Conservation (phyloP, 257 asterid species). For the Sherardia arvensis region DNA sequence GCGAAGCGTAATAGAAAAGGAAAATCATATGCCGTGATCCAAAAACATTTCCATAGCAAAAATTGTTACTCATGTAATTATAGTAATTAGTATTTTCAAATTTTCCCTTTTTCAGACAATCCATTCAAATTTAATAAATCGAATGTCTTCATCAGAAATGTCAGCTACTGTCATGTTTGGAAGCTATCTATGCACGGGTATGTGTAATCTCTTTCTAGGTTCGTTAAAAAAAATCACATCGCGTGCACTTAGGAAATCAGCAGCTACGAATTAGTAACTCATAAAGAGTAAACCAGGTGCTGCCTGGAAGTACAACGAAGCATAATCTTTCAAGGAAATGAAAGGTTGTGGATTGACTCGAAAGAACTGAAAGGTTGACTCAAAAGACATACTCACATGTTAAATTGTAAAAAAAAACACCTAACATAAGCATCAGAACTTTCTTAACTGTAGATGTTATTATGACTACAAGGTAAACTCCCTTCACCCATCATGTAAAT, state of each 20-base stretch:
- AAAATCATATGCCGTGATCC: background rate
- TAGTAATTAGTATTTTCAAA: background rate
- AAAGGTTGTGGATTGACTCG: background rate
- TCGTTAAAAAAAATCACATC: slow-evolving; percentile 2
- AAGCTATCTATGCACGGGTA: background rate
- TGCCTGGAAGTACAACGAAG: no score
- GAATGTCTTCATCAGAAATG: background rate
- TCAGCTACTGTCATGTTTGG: background rate
- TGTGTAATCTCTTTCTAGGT: background rate
- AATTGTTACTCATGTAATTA: background rate
- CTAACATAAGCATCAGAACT: background rate
- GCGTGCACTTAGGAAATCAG: background rate
- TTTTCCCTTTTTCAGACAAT: background rate
- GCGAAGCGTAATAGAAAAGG: background rate
- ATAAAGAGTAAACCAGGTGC: background rate
- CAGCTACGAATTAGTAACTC: background rate
- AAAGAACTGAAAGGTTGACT: background rate
- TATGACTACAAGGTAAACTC: background rate
- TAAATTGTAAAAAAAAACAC: background rate
- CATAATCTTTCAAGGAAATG: slow-evolving; percentile 1
- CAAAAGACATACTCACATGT: background rate
- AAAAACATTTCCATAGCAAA: background rate
- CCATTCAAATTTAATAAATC: background rate
- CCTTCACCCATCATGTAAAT: background rate
- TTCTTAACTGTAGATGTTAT: background rate